These are phyloP conservation scores for Talaromyces sp. DNA, from an alignment of 2,329 filamentous ascomycete species.

Conservation along the genomic window DNA sequence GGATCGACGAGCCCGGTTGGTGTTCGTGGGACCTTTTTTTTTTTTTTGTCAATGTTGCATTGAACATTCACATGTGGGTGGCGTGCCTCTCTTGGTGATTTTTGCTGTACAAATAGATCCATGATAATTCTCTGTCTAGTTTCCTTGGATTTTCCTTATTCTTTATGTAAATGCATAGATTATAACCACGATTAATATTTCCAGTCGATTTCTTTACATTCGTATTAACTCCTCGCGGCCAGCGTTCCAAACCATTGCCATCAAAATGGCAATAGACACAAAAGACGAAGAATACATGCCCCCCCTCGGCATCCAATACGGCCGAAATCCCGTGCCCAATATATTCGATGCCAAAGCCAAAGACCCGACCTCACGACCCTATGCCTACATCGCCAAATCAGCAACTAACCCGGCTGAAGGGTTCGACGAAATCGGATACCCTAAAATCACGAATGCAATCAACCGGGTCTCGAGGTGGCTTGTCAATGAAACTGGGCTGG, in stretches of 20 bases:
- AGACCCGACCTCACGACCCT: slow-evolving; percentile 1
- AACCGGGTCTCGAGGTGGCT: slow-evolving; percentile 12
- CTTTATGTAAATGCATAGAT: not conserved
- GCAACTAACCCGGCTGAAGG: slow-evolving; percentile 7
- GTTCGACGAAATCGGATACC: slow-evolving; percentile 6
- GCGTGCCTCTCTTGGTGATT: not conserved
- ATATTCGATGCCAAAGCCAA: slow-evolving; percentile 10
- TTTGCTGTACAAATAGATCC: not conserved
- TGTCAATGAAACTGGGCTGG: slow-evolving; percentile 2
- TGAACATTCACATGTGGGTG: not conserved
- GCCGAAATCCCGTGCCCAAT: slow-evolving; percentile 4
- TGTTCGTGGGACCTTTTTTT: no score
- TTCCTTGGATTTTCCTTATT: not conserved
- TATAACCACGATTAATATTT: not conserved
- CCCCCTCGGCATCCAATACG: slow-evolving; percentile 1
- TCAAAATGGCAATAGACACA: not conserved
- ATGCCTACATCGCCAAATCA: slow-evolving; percentile 9
- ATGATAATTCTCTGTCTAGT: not conserved
- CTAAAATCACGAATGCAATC: slow-evolving; percentile 9
- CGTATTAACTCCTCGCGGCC: not conserved
- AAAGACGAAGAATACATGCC: not conserved
- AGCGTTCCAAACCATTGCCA: not conserved
- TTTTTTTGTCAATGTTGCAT: not conserved
- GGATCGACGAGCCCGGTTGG: not conserved
- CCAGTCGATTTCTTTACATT: no score